A percentile compares a stretch with the other conserved stretches of the same genome.
phyloP scores from a whole-genome alignment of 73 alveolate genomes.

The Paramecium primaurelia region DNA sequence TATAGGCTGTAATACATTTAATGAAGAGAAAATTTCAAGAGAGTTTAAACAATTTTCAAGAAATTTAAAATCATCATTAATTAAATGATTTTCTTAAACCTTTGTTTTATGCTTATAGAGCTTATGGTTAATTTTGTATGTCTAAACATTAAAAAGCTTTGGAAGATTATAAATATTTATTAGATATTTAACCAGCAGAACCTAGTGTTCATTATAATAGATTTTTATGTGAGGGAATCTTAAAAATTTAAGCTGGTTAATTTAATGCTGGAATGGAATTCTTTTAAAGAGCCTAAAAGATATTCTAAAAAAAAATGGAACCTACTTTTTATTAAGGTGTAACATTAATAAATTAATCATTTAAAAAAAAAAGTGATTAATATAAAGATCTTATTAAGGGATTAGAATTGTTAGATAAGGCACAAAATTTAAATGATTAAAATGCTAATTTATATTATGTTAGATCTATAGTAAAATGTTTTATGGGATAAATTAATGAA shows the following conservation, averaged over 20 bases:
- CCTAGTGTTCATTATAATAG: slow-evolving; percentile 52
- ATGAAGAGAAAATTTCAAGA: slow-evolving; percentile 65
- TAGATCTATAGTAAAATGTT: slow-evolving; percentile 59
- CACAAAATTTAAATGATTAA: slow-evolving; percentile 41
- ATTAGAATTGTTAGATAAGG: slow-evolving; percentile 45
- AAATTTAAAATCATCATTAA: slow-evolving; percentile 24
- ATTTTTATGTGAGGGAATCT: slow-evolving; percentile 61
- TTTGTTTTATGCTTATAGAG: slow-evolving; percentile 62
- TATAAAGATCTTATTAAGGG: slow-evolving; percentile 1
- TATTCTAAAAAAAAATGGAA: slow-evolving; percentile 62
- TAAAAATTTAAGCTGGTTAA: slow-evolving; percentile 42
- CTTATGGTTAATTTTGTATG: slow-evolving; percentile 59
- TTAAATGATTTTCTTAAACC: slow-evolving; percentile 61
- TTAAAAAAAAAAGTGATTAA: slow-evolving; percentile 1
- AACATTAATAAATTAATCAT: slow-evolving; percentile 51
- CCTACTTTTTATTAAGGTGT: slow-evolving; percentile 64
- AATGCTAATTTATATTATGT: slow-evolving; percentile 60
- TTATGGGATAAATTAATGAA: slow-evolving; percentile 37
- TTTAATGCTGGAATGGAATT: slow-evolving; percentile 48
- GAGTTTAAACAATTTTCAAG: slow-evolving; percentile 5
- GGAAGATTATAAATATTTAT: slow-evolving; percentile 55
- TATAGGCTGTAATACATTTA: slow-evolving; percentile 49
- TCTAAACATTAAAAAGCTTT: slow-evolving; percentile 64
- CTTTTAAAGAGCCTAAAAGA: slow-evolving; percentile 55
- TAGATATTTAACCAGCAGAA: neutral